Base-by-base conservation (phyloP, 148 eudicot species). In the Rhododendron kiyosumense region DNA sequence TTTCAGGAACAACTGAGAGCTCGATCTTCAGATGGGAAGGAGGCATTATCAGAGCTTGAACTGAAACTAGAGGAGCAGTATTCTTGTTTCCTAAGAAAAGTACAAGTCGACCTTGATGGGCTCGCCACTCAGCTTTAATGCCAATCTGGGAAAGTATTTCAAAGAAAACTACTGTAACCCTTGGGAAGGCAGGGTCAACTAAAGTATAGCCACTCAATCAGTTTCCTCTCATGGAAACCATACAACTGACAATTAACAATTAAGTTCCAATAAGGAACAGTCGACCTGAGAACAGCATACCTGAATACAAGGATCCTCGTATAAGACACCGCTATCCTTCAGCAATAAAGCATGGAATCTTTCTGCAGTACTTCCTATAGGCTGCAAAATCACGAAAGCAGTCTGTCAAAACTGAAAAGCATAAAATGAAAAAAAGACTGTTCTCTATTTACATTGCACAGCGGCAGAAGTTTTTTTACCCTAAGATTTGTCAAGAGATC, bases 301-400 rank as follows among this genome's bases (percentile, higher is more conserved):
- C 99, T 96, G 98, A 87, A 95, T 93, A 89, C 92, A 91, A 90
- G 98, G 97, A 89, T 97, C 99, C 88, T 97, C 99, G 52, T 97
- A 97, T 11, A 97, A 88, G 10, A 97, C 95, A 79, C 98, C 99
- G 89, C 99, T 97, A 91, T 97, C 99, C 88, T 97, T 97, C 83
- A 97, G 86, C 89, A 93, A 91, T 83, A 97, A 88, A 84, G 89
- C 92, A 74, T 88, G 89, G 88, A 94, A 97, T 87, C 98, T 93
- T 89, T 97, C 99, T 26, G 94, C 95, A 85, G 90, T 87, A 88
- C 91, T 88, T 85, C 98, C 98, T 57, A 97, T 92, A 41, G 98
- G 99, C 99, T 97, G 94, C 92, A 82, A 88, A 49, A 88, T 54
- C 78, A 17, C 76, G 32, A 83, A 24, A 84, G 20, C 38, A 76